A percentile compares a stretch with the other conserved stretches of the same genome.
phyloP scores from a whole-genome alignment of 345 rosid genomes.

The Salix purpurea region DNA sequence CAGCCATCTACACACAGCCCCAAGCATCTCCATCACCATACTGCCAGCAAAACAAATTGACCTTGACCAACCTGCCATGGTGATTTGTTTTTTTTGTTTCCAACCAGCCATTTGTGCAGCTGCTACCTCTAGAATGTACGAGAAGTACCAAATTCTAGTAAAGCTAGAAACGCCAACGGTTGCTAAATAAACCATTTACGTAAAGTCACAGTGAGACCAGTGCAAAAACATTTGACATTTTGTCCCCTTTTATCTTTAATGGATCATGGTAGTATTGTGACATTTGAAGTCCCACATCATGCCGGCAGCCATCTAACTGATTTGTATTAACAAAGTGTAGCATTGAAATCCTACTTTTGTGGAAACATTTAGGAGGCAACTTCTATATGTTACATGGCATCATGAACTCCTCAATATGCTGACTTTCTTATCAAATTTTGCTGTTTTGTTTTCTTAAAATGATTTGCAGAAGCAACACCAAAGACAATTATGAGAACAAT shows the following conservation, averaged over 20 bases:
- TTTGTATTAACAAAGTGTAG: background rate
- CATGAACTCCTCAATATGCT: background rate
- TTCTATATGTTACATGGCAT: background rate
- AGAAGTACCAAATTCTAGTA: background rate
- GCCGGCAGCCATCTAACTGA: background rate
- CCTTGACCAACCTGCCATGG: background rate
- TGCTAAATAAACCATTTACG: background rate
- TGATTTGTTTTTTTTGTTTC: background rate
- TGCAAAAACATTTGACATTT: background rate
- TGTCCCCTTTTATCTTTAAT: background rate
- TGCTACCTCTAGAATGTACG: background rate
- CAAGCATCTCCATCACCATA: background rate
- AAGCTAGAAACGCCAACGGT: background rate
- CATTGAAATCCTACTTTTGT: background rate
- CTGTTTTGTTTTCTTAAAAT: background rate
- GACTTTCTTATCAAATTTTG: background rate
- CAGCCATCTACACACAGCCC: background rate
- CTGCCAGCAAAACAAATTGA: background rate
- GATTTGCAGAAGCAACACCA: conserved; percentile 31
- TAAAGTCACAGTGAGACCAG: background rate
- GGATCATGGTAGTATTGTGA: background rate
- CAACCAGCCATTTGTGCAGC: background rate
- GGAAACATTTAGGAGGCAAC: background rate
- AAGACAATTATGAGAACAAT: conserved; percentile 36
- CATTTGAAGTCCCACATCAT: background rate